phyloP scores from a whole-genome alignment of 352 stramenopile genomes.

The Peronospora tabacina region DNA sequence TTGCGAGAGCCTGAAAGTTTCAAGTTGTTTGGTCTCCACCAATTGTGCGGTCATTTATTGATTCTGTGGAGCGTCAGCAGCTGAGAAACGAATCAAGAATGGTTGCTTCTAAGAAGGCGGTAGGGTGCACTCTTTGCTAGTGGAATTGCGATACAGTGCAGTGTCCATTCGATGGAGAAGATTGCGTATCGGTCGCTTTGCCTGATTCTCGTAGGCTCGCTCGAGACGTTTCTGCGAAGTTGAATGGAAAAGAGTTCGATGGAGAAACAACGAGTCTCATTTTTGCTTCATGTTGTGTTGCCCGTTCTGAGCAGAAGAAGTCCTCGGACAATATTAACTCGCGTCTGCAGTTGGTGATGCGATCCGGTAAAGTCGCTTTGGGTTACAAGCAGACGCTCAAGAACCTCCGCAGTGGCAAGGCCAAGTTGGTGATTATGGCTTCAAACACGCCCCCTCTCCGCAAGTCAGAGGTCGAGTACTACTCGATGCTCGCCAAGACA shows the following conservation, averaged over 20 bases:
- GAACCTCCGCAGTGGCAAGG: constrained; percentile 92
- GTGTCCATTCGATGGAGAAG: constrained; percentile 52
- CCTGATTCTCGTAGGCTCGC: background rate
- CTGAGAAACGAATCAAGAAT: constrained; percentile 72
- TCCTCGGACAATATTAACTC: constrained; percentile 98
- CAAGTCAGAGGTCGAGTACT: constrained; percentile 99
- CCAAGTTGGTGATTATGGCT: constrained; percentile 97
- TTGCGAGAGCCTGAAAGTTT: constrained; percentile 1
- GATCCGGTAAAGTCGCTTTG: constrained; percentile 97
- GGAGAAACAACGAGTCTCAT: constrained; percentile 16
- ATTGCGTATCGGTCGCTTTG: constrained; percentile 16
- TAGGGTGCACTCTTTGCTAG: constrained; percentile 22
- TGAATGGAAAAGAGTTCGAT: constrained; percentile 29
- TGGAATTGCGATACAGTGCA: constrained; percentile 1
- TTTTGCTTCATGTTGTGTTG: constrained; percentile 20
- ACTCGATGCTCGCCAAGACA: constrained; percentile 99
- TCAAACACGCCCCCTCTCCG: constrained; percentile 97
- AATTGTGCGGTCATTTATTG: constrained; percentile 6
- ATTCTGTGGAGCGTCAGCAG: constrained; percentile 59
- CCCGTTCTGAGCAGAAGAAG: constrained; percentile 89
- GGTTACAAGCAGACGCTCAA: constrained; percentile 99
- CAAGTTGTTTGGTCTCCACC: no score
- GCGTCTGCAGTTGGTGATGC: constrained; percentile 98
- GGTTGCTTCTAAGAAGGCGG: constrained; percentile 89
- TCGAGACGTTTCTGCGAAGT: constrained; percentile 29